phyloP scores from a whole-genome alignment of 768 basidiomycete genomes.

The Amanita jacksonii region DNA sequence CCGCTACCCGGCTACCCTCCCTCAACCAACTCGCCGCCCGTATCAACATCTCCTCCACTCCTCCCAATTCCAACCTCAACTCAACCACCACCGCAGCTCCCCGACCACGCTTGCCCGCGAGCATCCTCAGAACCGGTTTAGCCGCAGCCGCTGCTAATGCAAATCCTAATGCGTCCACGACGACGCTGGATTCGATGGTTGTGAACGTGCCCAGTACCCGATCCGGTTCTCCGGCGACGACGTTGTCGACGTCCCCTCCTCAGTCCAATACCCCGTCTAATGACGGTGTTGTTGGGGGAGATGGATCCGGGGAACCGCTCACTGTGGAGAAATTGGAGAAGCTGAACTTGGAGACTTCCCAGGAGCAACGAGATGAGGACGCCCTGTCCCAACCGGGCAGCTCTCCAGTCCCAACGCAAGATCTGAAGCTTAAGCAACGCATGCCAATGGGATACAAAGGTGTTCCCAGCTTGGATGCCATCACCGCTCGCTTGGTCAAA shows the following conservation, averaged over 20 bases:
- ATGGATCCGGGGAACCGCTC: slow-evolving; percentile 42
- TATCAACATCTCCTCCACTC: too few relatives aligned
- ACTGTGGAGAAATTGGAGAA: slow-evolving; percentile 60
- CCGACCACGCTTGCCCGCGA: slow-evolving; percentile 69
- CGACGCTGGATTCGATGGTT: slow-evolving; percentile 52
- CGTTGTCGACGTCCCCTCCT: slow-evolving; percentile 13
- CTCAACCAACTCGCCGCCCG: slow-evolving; percentile 78
- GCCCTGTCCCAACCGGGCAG: slow-evolving; percentile 14
- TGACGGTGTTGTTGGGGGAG: slow-evolving; percentile 8
- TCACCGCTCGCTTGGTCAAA: slow-evolving; percentile 71
- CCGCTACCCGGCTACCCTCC: slow-evolving; percentile 45
- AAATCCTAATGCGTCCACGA: slow-evolving; percentile 32
- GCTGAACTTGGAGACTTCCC: slow-evolving; percentile 40
- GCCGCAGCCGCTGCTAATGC: slow-evolving; percentile 31
- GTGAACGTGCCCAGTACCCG: slow-evolving; percentile 63
- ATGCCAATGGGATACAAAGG: slow-evolving; percentile 69
- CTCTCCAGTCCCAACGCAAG: neutral
- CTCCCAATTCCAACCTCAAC: slow-evolving; percentile 20
- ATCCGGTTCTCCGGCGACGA: slow-evolving; percentile 29
- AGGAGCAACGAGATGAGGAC: slow-evolving; percentile 8
- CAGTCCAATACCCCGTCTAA: slow-evolving; percentile 31
- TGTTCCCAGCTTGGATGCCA: slow-evolving; percentile 77
- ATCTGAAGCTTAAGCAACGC: slow-evolving; percentile 19
- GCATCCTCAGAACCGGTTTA: slow-evolving; percentile 56
- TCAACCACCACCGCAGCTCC: slow-evolving; percentile 24